These are phyloP conservation scores for Nicotiana knightiana DNA, from an alignment of 257 asterid species.

Conservation along the genomic window DNA sequence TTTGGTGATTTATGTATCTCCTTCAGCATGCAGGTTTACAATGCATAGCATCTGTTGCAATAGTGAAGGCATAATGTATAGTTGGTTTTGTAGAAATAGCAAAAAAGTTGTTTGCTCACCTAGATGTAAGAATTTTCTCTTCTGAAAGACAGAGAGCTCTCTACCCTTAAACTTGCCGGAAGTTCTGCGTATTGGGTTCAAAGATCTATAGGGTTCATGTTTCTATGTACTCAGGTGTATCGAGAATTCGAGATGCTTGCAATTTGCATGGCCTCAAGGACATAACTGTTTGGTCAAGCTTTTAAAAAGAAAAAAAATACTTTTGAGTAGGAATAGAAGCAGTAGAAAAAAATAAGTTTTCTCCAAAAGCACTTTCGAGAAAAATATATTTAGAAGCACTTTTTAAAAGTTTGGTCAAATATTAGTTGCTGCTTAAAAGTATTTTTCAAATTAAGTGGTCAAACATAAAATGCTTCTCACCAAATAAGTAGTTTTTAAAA, in stretches of 20 bases:
- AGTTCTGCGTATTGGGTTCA: background rate
- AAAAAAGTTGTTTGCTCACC: background rate
- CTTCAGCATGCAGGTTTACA: background rate
- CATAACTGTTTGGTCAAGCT: background rate
- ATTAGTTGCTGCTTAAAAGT: too few species aligned
- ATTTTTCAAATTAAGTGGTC: too few species aligned
- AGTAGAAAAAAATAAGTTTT: too few species aligned
- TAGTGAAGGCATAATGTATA: background rate
- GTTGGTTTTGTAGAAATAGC: slow-evolving; percentile 1
- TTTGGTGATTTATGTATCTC: background rate
- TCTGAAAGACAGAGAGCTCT: background rate
- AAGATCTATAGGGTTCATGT: background rate
- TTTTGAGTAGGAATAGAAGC: too few species aligned
- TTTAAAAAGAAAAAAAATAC: too few species aligned
- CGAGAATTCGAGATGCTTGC: background rate
- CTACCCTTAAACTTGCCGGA: background rate
- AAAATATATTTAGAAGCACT: too few species aligned
- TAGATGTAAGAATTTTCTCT: background rate
- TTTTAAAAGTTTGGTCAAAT: too few species aligned
- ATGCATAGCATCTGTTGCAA: background rate
- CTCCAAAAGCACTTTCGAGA: too few species aligned
- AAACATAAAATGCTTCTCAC: too few species aligned
- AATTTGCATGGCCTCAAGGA: background rate
- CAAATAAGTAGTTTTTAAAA: too few species aligned
- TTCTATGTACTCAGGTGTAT: background rate